Percentiles rank a stretch among this genome's conserved stretches.
Evolutionary conservation across 192 early-diverging fungal genomes (phyloP).

Genomic region (Rhizophagus clarus): DNA sequence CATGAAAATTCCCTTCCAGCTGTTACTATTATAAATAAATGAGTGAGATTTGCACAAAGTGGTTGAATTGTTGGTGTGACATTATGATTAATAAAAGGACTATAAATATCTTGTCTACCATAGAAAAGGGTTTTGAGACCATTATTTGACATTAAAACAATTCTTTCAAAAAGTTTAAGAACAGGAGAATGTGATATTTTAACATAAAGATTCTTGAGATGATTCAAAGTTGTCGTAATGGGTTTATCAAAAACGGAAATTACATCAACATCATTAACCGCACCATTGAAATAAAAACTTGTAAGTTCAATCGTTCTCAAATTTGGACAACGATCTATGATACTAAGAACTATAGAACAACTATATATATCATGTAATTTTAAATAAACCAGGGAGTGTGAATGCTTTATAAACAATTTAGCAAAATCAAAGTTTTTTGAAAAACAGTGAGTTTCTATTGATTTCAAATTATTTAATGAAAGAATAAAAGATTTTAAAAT

Average conservation of each 20-base stretch:
- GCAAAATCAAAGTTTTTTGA: background rate
- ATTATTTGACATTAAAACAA: background rate
- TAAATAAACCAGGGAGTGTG: background rate
- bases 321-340: background rate
- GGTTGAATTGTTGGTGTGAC: background rate
- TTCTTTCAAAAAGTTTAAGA: background rate
- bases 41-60: background rate
- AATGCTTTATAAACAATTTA: background rate
- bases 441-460: background rate
- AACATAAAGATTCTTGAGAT: background rate
- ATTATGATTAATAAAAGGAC: background rate
- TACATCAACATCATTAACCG: background rate
- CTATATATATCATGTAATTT: background rate
- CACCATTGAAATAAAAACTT: background rate
- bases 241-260: background rate
- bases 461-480: background rate
- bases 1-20: background rate
- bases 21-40: background rate
- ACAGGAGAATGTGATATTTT: background rate
- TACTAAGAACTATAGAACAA: background rate
- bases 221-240: background rate
- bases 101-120: background rate
- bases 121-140: background rate
- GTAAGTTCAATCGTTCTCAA: background rate
- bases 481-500: background rate